phyloP scores from a whole-genome alignment of 139 green algal genomes.

The Chlorella sp. region DNA sequence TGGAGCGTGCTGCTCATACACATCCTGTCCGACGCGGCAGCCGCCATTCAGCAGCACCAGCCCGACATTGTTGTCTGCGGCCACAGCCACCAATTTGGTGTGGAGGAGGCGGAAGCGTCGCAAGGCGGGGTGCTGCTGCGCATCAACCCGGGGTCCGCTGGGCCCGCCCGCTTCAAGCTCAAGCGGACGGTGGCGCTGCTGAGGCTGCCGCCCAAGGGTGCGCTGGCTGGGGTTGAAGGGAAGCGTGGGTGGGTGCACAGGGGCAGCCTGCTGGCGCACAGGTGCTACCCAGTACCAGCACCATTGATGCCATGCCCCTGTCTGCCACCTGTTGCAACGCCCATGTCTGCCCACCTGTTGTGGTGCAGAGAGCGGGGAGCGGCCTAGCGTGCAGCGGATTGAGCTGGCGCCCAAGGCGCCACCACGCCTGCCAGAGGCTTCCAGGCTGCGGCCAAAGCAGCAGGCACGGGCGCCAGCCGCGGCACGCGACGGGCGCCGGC shows the following conservation, averaged over 20 bases:
- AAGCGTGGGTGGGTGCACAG: neutral
- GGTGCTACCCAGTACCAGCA: neutral
- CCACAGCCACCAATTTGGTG: conserved; percentile 13
- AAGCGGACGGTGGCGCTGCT: conserved; percentile 17
- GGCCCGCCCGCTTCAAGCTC: conserved; percentile 28
- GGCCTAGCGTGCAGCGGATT: conserved; percentile 1
- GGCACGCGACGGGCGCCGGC: too few relatives aligned
- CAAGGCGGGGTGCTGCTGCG: neutral
- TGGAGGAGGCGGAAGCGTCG: neutral
- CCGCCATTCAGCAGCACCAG: neutral
- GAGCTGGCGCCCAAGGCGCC: conserved; percentile 24
- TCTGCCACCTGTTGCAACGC: too few relatives aligned
- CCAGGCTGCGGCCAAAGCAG: neutral
- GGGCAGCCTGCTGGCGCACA: neutral
- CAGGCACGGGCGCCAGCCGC: too few relatives aligned
- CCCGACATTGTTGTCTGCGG: conserved; percentile 28
- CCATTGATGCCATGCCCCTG: too few relatives aligned
- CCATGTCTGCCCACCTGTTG: neutral
- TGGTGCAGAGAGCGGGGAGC: conserved; percentile 2
- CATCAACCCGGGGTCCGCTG: conserved; percentile 28
- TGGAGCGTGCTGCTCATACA: conserved; percentile 25
- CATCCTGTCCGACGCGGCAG: conserved; percentile 8
- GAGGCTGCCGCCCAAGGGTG: conserved; percentile 2
- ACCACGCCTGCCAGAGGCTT: neutral
- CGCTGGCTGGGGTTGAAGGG: neutral